A percentile compares a stretch with the other conserved stretches of the same genome.
phyloP scores from a whole-genome alignment of 441 rosid genomes.

The Biscutella laevigata region DNA sequence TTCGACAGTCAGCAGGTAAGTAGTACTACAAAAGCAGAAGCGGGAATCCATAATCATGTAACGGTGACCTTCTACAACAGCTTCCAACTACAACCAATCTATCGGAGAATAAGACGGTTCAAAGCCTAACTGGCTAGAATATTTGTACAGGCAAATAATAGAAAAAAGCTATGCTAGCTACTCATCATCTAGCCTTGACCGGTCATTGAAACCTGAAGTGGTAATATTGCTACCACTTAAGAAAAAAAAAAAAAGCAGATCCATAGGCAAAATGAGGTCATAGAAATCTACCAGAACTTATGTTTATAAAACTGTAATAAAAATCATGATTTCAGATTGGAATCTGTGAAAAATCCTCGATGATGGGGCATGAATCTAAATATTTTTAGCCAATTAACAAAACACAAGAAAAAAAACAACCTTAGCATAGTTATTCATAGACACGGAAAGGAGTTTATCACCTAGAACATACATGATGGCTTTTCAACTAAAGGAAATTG shows the following conservation, averaged over 20 bases:
- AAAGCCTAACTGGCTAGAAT: not conserved
- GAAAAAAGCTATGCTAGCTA: not conserved
- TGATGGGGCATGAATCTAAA: not conserved
- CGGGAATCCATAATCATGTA: not conserved
- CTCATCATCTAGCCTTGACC: constrained; percentile 2
- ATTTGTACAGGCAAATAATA: not conserved
- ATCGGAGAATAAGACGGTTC: not conserved
- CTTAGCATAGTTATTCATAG: not conserved
- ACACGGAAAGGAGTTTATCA: not conserved
- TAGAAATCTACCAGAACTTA: not conserved
- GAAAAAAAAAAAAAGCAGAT: not conserved
- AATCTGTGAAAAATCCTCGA: not conserved
- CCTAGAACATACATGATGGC: not conserved
- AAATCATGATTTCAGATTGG: not conserved
- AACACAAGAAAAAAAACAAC: not conserved
- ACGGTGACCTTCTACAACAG: not conserved
- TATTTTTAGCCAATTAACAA: not conserved
- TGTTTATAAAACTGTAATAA: not conserved
- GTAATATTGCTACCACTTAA: too few relatives aligned
- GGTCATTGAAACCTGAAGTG: too few relatives aligned
- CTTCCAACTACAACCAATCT: not conserved
- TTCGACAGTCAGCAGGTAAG: not conserved
- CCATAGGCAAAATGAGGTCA: not conserved
- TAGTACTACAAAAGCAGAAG: not conserved
- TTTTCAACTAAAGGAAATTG: constrained; percentile 5